Evolutionary conservation across 2,329 filamentous ascomycete genomes (phyloP), one percentile per base, ranked within the genome.

Genomic region (Calonectria ilicicola): DNA sequence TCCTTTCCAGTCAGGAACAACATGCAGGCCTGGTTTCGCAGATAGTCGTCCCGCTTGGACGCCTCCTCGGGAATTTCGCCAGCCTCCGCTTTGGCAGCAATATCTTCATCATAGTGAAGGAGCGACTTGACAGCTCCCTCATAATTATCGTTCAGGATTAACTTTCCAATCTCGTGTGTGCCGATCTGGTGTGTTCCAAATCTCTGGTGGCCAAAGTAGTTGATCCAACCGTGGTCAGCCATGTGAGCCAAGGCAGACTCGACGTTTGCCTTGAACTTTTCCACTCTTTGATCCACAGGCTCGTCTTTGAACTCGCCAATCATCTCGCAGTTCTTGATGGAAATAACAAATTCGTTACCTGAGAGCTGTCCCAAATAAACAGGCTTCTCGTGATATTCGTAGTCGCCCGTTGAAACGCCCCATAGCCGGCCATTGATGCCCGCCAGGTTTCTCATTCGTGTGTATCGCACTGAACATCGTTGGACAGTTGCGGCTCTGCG

Each of bases 181-280:
- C 95, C 94, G 15, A 94, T 93, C 32, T 91, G 87, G 83, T 97
- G 96, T 0, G 95, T 96, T 32, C 97, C 97, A 79, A 99, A 99
- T 27, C 97, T 92, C 85, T 99, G 97, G n/a, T 98, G 91, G 10
- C 97, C 97, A 81, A 96, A 99, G 86, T 98, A 99, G 85, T 99
- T 99, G 84, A 99, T 92, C 87, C 97, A 99, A 3, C 97, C 97
- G 53, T 93, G 89, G 51, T 91, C 85, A 67, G 89, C 87, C 76
- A 98, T 91, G 74, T 93, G 91, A 49, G 89, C 86, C 64, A 98
- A 86, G 1, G 94, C 88, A 17, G 88, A 83, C 69, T 87, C 87
- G 12, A 92, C 87, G 44, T 89, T 81, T 29, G 75, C 67, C 67
- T 76, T 79, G 53, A 86, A 75, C 40, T 77, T 75, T 19, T 81